Evolutionary conservation across 768 basidiomycete genomes (phyloP).

Genomic region (Trametes cinnabarina): DNA sequence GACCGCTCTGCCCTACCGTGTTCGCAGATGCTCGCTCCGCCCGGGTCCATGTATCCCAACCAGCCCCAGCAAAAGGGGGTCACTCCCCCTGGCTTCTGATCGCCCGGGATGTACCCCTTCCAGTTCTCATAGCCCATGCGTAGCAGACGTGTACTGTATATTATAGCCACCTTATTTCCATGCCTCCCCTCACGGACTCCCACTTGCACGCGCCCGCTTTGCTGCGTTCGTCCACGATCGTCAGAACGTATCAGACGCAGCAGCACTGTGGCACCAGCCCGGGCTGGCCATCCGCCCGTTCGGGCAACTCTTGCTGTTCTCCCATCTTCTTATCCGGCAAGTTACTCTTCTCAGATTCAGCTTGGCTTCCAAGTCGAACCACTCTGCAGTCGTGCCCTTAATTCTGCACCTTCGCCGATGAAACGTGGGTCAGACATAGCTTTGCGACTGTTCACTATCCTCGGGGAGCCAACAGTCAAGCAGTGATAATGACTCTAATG

Average conservation of each 20-base stretch:
- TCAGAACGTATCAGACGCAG: conserved; percentile 10
- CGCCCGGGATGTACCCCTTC: conserved; percentile 8
- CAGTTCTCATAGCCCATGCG: conserved; percentile 2
- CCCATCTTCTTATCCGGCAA: conserved; percentile 12
- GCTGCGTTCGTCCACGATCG: conserved; percentile 10
- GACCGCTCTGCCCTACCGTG: conserved; percentile 1
- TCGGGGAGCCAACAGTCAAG: conserved; percentile 7
- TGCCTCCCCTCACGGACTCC: conserved; percentile 15
- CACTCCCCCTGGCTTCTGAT: conserved; percentile 84
- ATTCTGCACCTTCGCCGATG: conserved; percentile 14
- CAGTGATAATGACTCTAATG: conserved; percentile 5
- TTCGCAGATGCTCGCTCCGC: conserved; percentile 65
- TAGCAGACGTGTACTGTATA: conserved; percentile 22
- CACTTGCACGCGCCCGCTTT: conserved; percentile 3
- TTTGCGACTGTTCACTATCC: conserved; percentile 2
- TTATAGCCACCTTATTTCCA: conserved; percentile 18
- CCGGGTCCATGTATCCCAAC: conserved; percentile 50
- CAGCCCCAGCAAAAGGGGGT: conserved; percentile 49
- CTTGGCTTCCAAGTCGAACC: conserved; percentile 10
- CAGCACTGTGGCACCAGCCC: conserved; percentile 2
- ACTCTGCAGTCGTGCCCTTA: conserved; percentile 3
- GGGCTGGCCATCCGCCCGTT: background rate
- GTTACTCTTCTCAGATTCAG: background rate
- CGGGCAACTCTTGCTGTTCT: conserved; percentile 2
- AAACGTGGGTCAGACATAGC: conserved; percentile 14